phyloP scores from a whole-genome alignment of 345 rosid genomes.

The Hibiscus mutabilis region DNA sequence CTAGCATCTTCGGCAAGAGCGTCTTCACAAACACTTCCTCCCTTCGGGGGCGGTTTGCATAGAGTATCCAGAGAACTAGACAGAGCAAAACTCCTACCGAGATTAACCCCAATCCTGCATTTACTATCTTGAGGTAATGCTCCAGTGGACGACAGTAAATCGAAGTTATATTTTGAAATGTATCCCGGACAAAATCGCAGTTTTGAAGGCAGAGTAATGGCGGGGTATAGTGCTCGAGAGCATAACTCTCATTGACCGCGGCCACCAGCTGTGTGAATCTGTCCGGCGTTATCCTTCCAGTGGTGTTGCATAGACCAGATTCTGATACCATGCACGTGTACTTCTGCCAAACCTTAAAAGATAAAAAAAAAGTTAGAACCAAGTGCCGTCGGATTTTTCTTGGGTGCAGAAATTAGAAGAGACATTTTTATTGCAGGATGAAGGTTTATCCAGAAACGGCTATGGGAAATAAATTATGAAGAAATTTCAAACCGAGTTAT shows the following conservation, averaged over 20 bases:
- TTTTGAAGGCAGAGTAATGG: slow-evolving; percentile 78
- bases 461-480: neutral
- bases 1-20: slow-evolving; percentile 20
- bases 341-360: slow-evolving; percentile 72
- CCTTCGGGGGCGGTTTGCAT: slow-evolving; percentile 99
- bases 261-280: slow-evolving; percentile 51
- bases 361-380: neutral
- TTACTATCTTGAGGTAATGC: slow-evolving; percentile 59
- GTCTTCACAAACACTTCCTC: slow-evolving; percentile 84
- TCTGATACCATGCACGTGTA: slow-evolving; percentile 53
- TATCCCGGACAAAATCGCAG: slow-evolving; percentile 75
- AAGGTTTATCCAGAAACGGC: neutral
- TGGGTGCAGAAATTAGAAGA: neutral
- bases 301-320: slow-evolving; percentile 46
- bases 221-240: slow-evolving; percentile 81
- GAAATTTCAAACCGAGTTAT: neutral
- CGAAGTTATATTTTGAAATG: slow-evolving; percentile 64
- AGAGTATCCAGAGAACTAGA: slow-evolving; percentile 76
- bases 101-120: slow-evolving; percentile 77
- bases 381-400: neutral
- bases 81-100: slow-evolving; percentile 85
- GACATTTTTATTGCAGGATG: neutral
- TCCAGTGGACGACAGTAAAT: slow-evolving; percentile 70
- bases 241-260: slow-evolving; percentile 79
- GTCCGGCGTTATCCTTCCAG: slow-evolving; percentile 79